A percentile compares a stretch with the other conserved stretches of the same genome.
These are phyloP conservation scores for Blastobotrys chiropterorum DNA, from an alignment of 805 yeast genomes.

Conservation along the genomic window DNA sequence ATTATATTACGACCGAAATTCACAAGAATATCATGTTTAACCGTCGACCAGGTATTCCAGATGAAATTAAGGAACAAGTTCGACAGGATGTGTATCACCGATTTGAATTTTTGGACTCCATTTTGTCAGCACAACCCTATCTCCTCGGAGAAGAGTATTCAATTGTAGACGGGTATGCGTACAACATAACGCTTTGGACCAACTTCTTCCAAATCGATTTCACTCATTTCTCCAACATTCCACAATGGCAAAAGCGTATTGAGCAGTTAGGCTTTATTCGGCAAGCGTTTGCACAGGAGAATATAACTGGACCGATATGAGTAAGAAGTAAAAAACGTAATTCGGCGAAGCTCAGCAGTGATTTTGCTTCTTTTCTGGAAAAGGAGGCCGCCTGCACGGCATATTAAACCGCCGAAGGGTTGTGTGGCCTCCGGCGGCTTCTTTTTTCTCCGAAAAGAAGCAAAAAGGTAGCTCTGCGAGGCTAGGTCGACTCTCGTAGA, in stretches of 20 bases:
- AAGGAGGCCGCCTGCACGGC: too few species aligned
- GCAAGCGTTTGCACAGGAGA: not conserved
- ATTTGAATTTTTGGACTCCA: not conserved
- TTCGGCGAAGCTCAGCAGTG: too few species aligned
- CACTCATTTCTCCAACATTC: not conserved
- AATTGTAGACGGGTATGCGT: slow-evolving; percentile 11
- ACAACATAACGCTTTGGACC: slow-evolving; percentile 10
- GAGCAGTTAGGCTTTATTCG: not conserved
- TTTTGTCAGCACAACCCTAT: slow-evolving; percentile 1
- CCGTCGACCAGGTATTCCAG: not conserved
- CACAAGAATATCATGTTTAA: not conserved
- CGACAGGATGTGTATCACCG: not conserved
- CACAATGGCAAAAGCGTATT: not conserved
- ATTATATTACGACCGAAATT: not conserved
- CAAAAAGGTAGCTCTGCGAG: too few species aligned
- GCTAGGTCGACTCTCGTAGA: too few species aligned
- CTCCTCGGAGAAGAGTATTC: slow-evolving; percentile 11
- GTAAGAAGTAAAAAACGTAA: too few species aligned
- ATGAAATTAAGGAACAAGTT: not conserved
- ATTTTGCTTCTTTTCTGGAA: too few species aligned
- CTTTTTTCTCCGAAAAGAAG: too few species aligned
- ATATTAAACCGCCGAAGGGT: too few species aligned
- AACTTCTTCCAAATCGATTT: not conserved
- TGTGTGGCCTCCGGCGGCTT: too few species aligned
- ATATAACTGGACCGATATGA: not conserved